Base-by-base conservation (phyloP, 768 basidiomycete species). In the Trametes punicea region DNA sequence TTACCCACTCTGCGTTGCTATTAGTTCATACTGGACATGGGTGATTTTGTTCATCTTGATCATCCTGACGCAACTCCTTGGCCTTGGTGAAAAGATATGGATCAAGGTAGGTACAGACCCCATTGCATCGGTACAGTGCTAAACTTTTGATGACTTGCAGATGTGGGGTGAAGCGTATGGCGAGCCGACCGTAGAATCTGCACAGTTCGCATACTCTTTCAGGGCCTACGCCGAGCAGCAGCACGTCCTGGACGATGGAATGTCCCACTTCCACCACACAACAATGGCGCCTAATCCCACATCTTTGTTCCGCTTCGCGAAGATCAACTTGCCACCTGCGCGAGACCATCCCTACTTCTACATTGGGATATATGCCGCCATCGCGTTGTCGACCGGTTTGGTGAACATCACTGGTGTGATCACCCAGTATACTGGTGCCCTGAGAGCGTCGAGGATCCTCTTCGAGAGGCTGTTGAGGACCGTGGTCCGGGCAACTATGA, bases 401-500 rank as follows among this genome's bases (percentile, higher is more conserved):
- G 70, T 81, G 26, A 76, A 72, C 42, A 71, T 85, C 5, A 44
- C 73, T 8, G 76, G 80, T 16, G 72, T 72, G 16, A 69, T 75
- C 20, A 78, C 80, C 1, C 85, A 88, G 65, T 85, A 80, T 62
- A 82, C 81, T 0, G 88, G 85, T 30, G 81, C 82, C 3, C 55
- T 77, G 55, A 69, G 70, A 36, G 74, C 70, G 7, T 73, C 71
- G 30, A 62, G 69, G 36, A 60, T 65, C 3, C 62, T 74, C 30
- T 78, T 75, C 66, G 80, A 73, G 62, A 75, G 77, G 47, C 71
- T 94, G 33, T 71, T 93, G 49, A 79, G 77, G 6, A 80, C 80
- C 0, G 88, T 94, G 9, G 84, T 92, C 16, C 77, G 83, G 13
- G 89, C 91, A 7, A 92, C 92, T 5, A 91, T 93, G 78, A 78